Evolutionary conservation across 106 monocot genomes (phyloP), one percentile per base, ranked within the genome.

Genomic region (Apostasia shenzhenica): DNA sequence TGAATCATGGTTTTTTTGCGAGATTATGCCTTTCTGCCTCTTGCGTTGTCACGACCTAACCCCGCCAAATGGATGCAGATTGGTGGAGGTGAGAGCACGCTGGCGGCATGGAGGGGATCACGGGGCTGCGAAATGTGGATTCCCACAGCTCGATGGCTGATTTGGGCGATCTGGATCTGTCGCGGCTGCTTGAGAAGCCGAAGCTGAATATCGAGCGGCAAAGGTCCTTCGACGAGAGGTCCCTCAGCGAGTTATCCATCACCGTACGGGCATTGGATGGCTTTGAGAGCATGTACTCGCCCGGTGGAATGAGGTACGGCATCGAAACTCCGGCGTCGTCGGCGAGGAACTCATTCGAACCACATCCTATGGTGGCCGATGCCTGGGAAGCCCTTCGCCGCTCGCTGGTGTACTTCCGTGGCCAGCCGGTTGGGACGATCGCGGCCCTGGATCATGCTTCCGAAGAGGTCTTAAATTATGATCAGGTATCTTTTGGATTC

Each of bases 191-290:
- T 9, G 82, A 88, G 70, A 84, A 77, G 77, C 84, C 82, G 14
- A 81, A 62, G 71, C 61, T 86, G 55, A 86, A 81, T 53, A 85
- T 86, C 5, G 95, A 95, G 79, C 63, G 88, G 78, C 70, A 91
- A 76, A 81, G 86, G 39, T 95, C 95, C 14, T 91, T 95, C 46
- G 95, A 95, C 50, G 95, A 95, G 78, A 69, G 86, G 66, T 95
- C 95, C 0, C 4, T 91, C 41, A 88, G 86, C 63, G 91, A 91
- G 70, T 79, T 88, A 48, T 72, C 81, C 1, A 72, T 83, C 37
- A 84, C 74, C 66, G 39, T 81, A 41, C 59, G 83, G 14, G 64
- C 47, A 1, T 37, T 62, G 5, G 88, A 89, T 42, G 69, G 58
- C 40, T 79, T 59, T 8, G 92, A 86, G 9, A 81, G 72, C 72